phyloP scores from a whole-genome alignment of 176 grass and related monocot species.

The Avena eriantha region DNA sequence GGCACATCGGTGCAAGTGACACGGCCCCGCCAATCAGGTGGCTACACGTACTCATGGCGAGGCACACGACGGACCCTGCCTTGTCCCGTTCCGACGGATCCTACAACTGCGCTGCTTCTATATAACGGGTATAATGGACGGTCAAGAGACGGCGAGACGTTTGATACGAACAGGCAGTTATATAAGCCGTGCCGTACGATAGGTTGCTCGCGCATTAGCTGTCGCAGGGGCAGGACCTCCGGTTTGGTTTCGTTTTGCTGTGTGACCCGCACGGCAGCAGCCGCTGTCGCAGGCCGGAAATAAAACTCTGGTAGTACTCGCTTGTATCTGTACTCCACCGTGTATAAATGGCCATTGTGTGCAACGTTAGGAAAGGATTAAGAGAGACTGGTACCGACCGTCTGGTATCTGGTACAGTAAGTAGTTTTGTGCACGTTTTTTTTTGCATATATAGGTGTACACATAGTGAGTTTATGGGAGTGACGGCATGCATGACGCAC shows the following conservation, averaged over 20 bases:
- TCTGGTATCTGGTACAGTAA: no score
- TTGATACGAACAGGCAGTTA: conserved; percentile 35
- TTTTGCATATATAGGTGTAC: no score
- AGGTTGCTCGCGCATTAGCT: background rate
- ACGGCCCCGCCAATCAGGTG: accelerated
- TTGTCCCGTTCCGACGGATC: background rate
- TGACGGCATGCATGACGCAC: no score
- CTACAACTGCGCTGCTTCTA: no score
- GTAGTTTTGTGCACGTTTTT: no score
- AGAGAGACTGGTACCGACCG: no score
- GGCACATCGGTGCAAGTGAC: background rate
- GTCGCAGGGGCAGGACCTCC: background rate
- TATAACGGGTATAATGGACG: background rate
- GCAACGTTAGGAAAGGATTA: no score
- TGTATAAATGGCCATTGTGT: no score
- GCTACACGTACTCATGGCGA: accelerated
- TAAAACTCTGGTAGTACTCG: no score
- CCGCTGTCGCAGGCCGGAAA: no score
- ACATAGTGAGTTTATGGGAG: no score
- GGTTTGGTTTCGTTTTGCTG: conserved; percentile 4
- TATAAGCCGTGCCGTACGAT: conserved; percentile 17
- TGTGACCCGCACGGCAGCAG: background rate
- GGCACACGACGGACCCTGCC: background rate
- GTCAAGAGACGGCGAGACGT: background rate
- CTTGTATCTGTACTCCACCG: no score